phyloP scores from a whole-genome alignment of 352 stramenopile genomes.

The Phytophthora foliorum region DNA sequence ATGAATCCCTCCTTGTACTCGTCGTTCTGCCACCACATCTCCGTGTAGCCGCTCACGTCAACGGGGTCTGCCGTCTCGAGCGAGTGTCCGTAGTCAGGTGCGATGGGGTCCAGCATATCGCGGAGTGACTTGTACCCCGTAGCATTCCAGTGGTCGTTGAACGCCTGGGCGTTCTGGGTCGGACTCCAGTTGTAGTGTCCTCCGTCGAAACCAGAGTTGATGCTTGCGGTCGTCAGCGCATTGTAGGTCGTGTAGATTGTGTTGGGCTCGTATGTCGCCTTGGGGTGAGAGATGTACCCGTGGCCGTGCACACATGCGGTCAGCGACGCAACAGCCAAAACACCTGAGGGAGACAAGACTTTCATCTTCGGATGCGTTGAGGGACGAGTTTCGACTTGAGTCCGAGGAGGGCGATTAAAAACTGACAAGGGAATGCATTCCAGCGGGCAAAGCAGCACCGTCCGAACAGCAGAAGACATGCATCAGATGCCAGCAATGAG shows the following conservation, averaged over 20 bases:
- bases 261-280: slow-evolving; percentile 32
- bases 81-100: slow-evolving; percentile 38
- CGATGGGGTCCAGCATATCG: slow-evolving; percentile 43
- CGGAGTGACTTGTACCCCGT: slow-evolving; percentile 41
- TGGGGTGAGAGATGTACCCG: slow-evolving; percentile 39
- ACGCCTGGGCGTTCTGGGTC: slow-evolving; percentile 37
- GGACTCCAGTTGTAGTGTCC: slow-evolving; percentile 40
- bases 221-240: slow-evolving; percentile 18
- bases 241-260: slow-evolving; percentile 40
- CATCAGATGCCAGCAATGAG: slow-evolving; percentile 3
- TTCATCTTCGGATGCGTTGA: slow-evolving; percentile 12
- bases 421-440: background rate
- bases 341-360: background rate
- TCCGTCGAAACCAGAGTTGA: slow-evolving; percentile 36
- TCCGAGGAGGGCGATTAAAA: slow-evolving; percentile 12
- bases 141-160: slow-evolving; percentile 35
- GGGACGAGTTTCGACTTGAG: background rate
- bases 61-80: slow-evolving; percentile 25
- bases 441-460: slow-evolving; percentile 6
- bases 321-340: slow-evolving; percentile 20
- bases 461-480: background rate
- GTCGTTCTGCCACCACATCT: slow-evolving; percentile 48
- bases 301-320: slow-evolving; percentile 21
- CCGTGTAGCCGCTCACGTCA: slow-evolving; percentile 37
- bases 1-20: slow-evolving; percentile 49